Conservation (phyloP, 192 early-diverging fungal genomes). For the Linnemannia schmuckeri region DNA sequence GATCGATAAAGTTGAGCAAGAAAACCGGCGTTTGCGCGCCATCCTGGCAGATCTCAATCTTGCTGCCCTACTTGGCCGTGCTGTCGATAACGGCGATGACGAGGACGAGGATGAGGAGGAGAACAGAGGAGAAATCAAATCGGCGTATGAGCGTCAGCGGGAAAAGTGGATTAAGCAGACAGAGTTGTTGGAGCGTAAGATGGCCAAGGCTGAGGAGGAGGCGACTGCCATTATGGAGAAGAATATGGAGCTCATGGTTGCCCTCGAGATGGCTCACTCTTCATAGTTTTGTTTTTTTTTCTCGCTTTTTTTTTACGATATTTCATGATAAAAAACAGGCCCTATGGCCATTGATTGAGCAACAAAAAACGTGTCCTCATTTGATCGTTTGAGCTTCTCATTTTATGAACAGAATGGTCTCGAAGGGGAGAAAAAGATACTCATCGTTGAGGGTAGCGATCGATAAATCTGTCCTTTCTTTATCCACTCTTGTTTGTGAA, state of each 20-base stretch:
- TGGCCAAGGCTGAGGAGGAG: slow-evolving; percentile 39
- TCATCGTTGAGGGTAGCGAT: too few species aligned
- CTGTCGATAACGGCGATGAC: not conserved
- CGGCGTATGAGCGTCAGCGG: slow-evolving; percentile 21
- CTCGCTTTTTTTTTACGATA: not conserved
- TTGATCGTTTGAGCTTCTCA: too few species aligned
- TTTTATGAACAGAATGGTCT: too few species aligned
- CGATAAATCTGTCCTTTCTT: too few species aligned
- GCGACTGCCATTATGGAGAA: slow-evolving; percentile 34
- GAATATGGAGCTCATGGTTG: slow-evolving; percentile 53
- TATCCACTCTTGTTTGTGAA: too few species aligned
- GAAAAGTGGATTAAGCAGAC: slow-evolving; percentile 27
- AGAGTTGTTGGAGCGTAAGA: slow-evolving; percentile 23
- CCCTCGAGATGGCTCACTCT: slow-evolving; percentile 35
- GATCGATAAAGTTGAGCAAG: slow-evolving; percentile 19
- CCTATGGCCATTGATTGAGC: too few species aligned
- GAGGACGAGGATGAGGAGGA: not conserved
- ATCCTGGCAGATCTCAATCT: slow-evolving; percentile 37
- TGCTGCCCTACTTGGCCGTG: not conserved
- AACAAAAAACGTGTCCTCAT: too few species aligned
- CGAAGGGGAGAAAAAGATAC: too few species aligned
- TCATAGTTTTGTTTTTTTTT: not conserved
- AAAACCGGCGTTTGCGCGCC: slow-evolving; percentile 20
- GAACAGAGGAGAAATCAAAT: not conserved
- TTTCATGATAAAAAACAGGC: too few species aligned